Conservation (phyloP, 306 rosid species). For the Mimosa bimucronata region DNA sequence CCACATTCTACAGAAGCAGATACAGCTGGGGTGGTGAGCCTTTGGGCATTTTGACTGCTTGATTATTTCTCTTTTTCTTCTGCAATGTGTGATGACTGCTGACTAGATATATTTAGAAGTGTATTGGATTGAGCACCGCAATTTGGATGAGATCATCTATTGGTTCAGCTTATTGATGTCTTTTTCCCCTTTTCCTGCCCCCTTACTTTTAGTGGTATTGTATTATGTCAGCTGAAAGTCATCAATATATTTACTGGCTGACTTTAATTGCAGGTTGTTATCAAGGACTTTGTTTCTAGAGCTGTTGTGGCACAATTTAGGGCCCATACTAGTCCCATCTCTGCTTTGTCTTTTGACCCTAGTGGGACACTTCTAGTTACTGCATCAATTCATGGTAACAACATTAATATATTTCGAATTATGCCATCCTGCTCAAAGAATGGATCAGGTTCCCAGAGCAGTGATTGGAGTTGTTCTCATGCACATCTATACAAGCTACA, state of each 20-base stretch:
- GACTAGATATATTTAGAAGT: slow-evolving; percentile 47
- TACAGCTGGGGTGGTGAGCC: slow-evolving; percentile 88
- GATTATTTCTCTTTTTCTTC: slow-evolving; percentile 24
- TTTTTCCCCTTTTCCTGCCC: slow-evolving; percentile 3
- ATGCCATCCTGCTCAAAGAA: slow-evolving; percentile 66
- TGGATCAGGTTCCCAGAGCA: slow-evolving; percentile 57
- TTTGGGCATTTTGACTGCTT: slow-evolving; percentile 35
- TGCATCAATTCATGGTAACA: slow-evolving; percentile 77
- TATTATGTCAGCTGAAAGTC: slow-evolving; percentile 21
- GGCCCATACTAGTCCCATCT: slow-evolving; percentile 80
- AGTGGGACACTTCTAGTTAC: slow-evolving; percentile 84
- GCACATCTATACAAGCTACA: slow-evolving; percentile 82
- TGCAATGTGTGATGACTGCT: slow-evolving; percentile 37
- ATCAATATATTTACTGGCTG: slow-evolving; percentile 31
- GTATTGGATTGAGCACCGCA: slow-evolving; percentile 37
- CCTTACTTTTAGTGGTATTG: background rate
- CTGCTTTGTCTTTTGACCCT: slow-evolving; percentile 83
- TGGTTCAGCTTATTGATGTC: slow-evolving; percentile 41
- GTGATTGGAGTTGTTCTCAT: slow-evolving; percentile 64
- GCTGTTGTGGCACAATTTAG: slow-evolving; percentile 70
- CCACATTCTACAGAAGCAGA: slow-evolving; percentile 73
- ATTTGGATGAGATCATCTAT: slow-evolving; percentile 54
- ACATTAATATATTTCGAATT: slow-evolving; percentile 73
- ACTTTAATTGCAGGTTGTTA: slow-evolving; percentile 55
- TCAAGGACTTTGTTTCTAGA: slow-evolving; percentile 70